Evolutionary conservation across 1,139 yeast genomes (phyloP).

Genomic region (Sugiyamaella paludigena): DNA sequence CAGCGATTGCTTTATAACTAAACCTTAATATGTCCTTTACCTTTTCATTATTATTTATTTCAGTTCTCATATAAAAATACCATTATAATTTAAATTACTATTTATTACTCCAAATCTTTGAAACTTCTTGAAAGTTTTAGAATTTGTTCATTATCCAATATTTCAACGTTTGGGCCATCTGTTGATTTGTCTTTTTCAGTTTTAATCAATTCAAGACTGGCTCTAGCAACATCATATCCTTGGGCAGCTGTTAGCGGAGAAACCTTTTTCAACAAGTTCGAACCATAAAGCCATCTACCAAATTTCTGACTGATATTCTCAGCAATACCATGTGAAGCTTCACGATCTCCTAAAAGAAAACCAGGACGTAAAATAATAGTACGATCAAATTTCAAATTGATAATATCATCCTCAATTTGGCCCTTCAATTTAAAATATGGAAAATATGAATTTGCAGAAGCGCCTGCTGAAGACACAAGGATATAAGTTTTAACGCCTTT

Average conservation of each 20-base stretch:
- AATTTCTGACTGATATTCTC: conserved; percentile 4
- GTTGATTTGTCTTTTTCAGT: not conserved
- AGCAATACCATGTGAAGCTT: conserved; percentile 10
- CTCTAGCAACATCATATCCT: conserved; percentile 11
- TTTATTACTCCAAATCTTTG: too few relatives aligned
- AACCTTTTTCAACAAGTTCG: not conserved
- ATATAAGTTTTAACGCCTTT: conserved; percentile 13
- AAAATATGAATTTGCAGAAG: conserved; percentile 1
- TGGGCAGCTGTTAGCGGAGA: conserved; percentile 5
- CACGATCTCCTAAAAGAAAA: conserved; percentile 13
- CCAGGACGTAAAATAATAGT: conserved; percentile 17
- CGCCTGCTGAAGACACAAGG: conserved; percentile 12
- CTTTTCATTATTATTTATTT: too few relatives aligned
- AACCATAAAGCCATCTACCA: conserved; percentile 1
- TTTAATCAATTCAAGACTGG: conserved; percentile 7
- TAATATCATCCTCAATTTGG: conserved; percentile 13
- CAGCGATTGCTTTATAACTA: too few relatives aligned
- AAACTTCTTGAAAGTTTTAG: conserved; percentile 2
- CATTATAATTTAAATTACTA: too few relatives aligned
- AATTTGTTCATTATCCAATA: conserved; percentile 6
- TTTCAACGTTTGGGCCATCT: conserved; percentile 6
- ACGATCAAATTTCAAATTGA: conserved; percentile 13
- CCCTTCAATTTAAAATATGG: conserved; percentile 15
- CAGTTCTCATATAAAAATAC: too few relatives aligned
- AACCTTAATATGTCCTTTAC: too few relatives aligned